Evolutionary conservation across 495 filamentous ascomycete genomes (phyloP).

Genomic region (Darksidea phi): DNA sequence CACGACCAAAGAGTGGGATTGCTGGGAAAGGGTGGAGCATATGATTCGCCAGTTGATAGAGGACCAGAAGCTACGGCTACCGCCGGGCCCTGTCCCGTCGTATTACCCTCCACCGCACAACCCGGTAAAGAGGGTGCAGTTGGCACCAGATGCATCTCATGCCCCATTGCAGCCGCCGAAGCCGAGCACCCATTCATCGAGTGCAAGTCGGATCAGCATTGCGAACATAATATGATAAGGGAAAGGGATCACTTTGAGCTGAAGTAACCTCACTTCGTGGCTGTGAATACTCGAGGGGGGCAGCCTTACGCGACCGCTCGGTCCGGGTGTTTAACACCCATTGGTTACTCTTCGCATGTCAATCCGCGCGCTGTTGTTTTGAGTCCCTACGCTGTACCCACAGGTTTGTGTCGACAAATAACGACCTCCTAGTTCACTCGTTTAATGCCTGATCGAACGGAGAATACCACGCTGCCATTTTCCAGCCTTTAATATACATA

Average conservation of each 20-base stretch:
- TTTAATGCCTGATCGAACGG: too few relatives aligned
- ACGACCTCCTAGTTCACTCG: too few relatives aligned
- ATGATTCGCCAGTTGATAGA: constrained; percentile 51
- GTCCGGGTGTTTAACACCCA: too few relatives aligned
- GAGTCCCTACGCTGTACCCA: too few relatives aligned
- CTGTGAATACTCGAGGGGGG: too few relatives aligned
- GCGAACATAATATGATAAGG: constrained; percentile 39
- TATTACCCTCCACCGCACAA: constrained; percentile 36
- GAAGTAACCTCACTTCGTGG: neutral
- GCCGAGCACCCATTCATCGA: constrained; percentile 8
- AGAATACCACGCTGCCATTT: too few relatives aligned
- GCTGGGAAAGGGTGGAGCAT: constrained; percentile 56
- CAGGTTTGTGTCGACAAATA: too few relatives aligned
- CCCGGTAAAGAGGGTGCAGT: constrained; percentile 34
- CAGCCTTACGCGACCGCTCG: too few relatives aligned
- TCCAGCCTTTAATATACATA: too few relatives aligned
- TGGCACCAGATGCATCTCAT: constrained; percentile 26
- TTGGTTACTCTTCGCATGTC: too few relatives aligned
- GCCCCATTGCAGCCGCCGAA: constrained; percentile 1
- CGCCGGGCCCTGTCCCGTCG: constrained; percentile 15
- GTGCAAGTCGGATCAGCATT: constrained; percentile 40
- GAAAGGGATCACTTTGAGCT: neutral
- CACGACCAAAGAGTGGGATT: constrained; percentile 53
- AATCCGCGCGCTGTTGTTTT: too few relatives aligned
- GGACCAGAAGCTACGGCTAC: constrained; percentile 39